phyloP scores from a whole-genome alignment of 306 rosid species.

The Malus domestica region DNA sequence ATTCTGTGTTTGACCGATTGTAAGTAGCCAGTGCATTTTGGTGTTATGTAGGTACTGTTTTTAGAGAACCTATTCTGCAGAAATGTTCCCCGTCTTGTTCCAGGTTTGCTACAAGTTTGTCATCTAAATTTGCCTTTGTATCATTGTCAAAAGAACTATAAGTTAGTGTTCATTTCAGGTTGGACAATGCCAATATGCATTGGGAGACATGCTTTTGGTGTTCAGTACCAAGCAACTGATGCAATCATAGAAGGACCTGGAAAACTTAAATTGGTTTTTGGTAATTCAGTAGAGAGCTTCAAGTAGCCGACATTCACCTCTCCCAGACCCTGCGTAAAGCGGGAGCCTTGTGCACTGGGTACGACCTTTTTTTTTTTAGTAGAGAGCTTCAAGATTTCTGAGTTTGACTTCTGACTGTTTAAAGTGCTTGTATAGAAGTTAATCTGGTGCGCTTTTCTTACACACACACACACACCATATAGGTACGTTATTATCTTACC shows the following conservation, averaged over 20 bases:
- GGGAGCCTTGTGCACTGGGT: no score
- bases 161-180: no score
- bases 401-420: background rate
- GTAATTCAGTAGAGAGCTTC: no score
- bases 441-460: background rate
- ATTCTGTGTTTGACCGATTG: slow-evolving; percentile 3
- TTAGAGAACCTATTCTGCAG: slow-evolving; percentile 95
- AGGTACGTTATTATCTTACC: background rate
- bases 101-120: slow-evolving; percentile 43
- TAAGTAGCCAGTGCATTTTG: background rate
- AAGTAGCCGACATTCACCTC: no score
- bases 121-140: background rate
- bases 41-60: slow-evolving; percentile 63
- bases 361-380: background rate
- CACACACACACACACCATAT: background rate
- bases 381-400: background rate
- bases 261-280: no score
- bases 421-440: slow-evolving; percentile 1
- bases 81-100: slow-evolving; percentile 78
- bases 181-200: no score
- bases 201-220: no score
- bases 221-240: no score
- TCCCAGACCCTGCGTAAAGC: no score
- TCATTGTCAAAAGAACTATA: background rate
- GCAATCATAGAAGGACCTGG: no score